phyloP scores from a whole-genome alignment of 2,329 filamentous ascomycete genomes.

The Beauveria medogensis region DNA sequence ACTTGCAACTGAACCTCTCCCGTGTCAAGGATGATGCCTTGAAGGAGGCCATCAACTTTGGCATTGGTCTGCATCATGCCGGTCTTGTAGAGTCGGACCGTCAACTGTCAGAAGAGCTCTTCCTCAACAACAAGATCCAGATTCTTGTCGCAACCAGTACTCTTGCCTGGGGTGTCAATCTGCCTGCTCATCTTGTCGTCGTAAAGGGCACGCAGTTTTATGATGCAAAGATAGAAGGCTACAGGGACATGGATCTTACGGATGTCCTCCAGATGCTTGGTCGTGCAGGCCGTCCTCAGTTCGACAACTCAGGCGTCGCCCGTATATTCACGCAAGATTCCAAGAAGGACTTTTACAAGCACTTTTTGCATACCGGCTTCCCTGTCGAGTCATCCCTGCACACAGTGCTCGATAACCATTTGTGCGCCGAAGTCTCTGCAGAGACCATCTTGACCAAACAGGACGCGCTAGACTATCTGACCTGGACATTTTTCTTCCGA shows the following conservation, averaged over 20 bases:
- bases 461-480: slow-evolving; percentile 93
- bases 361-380: slow-evolving; percentile 96
- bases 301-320: slow-evolving; percentile 91
- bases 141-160: slow-evolving; percentile 94
- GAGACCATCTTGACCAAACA: slow-evolving; percentile 92
- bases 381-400: slow-evolving; percentile 95
- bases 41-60: slow-evolving; percentile 90
- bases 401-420: slow-evolving; percentile 93
- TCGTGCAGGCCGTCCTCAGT: slow-evolving; percentile 89
- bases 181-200: slow-evolving; percentile 92
- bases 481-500: slow-evolving; percentile 99
- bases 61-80: slow-evolving; percentile 94
- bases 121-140: slow-evolving; percentile 96
- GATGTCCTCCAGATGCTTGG: slow-evolving; percentile 98
- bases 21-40: slow-evolving; percentile 89
- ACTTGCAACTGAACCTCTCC: slow-evolving; percentile 77
- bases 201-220: slow-evolving; percentile 98
- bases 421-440: slow-evolving; percentile 88
- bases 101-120: slow-evolving; percentile 85
- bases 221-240: slow-evolving; percentile 94
- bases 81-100: slow-evolving; percentile 93
- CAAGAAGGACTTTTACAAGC: slow-evolving; percentile 99
- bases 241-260: slow-evolving; percentile 97
- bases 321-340: slow-evolving; percentile 95
- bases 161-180: slow-evolving; percentile 94